Conservation (phyloP, 306 rosid species). For the Cicer yamashitae region DNA sequence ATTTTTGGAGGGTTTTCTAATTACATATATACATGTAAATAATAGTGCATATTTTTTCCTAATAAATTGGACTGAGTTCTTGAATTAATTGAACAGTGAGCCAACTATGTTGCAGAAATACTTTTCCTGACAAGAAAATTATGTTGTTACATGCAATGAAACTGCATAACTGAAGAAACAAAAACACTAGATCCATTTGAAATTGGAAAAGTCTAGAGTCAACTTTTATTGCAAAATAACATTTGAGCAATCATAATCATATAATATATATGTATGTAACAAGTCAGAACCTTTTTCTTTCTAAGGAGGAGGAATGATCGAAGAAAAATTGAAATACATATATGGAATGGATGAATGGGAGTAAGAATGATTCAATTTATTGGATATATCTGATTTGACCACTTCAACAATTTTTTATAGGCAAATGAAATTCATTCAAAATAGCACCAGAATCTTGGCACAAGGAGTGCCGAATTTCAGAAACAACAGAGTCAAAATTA, state of each 20-base stretch:
- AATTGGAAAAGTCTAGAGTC: neutral
- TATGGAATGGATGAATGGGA: neutral
- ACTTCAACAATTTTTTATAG: too few relatives aligned
- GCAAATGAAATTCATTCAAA: too few relatives aligned
- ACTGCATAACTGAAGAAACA: neutral
- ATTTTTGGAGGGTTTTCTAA: neutral
- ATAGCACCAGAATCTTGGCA: too few relatives aligned
- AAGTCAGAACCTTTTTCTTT: neutral
- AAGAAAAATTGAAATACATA: too few relatives aligned
- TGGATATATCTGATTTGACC: neutral
- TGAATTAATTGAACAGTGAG: neutral
- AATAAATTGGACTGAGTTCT: neutral
- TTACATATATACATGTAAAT: neutral
- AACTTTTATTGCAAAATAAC: neutral
- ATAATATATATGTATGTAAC: too few relatives aligned
- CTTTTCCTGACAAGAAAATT: neutral
- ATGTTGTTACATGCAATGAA: neutral
- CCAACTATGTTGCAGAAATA: neutral
- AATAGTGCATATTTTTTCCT: too few relatives aligned
- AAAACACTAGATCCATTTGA: neutral
- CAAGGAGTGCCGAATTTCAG: too few relatives aligned
- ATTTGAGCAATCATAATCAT: neutral
- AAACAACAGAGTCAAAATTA: too few relatives aligned
- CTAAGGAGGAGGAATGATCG: neutral
- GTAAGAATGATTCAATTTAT: neutral